These are phyloP conservation scores for Syzygium aromaticum DNA, from an alignment of 345 rosid species.

Conservation along the genomic window DNA sequence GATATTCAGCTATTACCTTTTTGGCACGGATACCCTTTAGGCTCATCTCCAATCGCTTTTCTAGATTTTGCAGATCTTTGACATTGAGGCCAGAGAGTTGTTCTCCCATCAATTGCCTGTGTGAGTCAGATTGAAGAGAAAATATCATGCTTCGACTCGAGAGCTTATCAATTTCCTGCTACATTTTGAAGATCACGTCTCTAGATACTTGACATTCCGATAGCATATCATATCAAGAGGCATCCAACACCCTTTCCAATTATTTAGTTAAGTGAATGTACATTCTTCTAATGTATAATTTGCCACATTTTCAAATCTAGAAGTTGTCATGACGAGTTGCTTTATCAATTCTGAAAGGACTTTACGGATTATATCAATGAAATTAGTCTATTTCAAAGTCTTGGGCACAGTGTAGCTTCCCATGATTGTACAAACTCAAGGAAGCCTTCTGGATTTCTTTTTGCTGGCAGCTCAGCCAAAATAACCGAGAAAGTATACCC, in stretches of 20 bases:
- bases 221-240: neutral
- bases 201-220: neutral
- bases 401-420: neutral
- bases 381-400: neutral
- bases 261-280: neutral
- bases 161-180: neutral
- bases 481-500: neutral
- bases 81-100: constrained; percentile 52
- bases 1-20: constrained; percentile 34
- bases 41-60: constrained; percentile 46
- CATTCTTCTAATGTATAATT: neutral
- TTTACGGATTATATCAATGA: neutral
- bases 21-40: constrained; percentile 46
- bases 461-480: neutral
- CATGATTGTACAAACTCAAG: neutral
- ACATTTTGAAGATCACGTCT: neutral
- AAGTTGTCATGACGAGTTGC: neutral
- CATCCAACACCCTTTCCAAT: neutral
- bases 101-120: constrained; percentile 77
- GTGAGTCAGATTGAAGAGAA: neutral
- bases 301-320: neutral
- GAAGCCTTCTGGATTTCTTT: neutral
- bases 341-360: neutral
- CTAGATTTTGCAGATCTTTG: constrained; percentile 48
- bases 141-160: neutral